phyloP scores from a whole-genome alignment of 202 grass and related monocot species.

The Carex sylvatica region DNA sequence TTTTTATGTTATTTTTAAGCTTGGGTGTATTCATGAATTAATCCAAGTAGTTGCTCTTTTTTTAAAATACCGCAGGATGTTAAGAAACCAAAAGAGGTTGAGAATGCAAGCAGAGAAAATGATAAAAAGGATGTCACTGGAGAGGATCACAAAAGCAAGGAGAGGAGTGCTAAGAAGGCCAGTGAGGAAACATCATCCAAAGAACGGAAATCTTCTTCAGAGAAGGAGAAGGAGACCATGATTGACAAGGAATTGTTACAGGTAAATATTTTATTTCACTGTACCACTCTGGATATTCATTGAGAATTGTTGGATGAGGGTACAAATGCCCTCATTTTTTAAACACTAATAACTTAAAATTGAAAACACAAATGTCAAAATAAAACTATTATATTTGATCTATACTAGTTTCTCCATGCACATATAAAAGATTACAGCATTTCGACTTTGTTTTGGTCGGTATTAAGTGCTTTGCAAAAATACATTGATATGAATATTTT shows the following conservation, averaged over 20 bases:
- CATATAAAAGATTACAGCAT: no score
- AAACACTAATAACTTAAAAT: no score
- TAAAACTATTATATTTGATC: no score
- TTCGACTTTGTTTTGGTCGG: no score
- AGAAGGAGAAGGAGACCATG: conserved; percentile 54
- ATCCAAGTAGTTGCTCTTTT: conserved; percentile 16
- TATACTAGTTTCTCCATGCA: no score
- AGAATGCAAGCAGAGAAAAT: conserved; percentile 34
- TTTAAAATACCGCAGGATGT: conserved; percentile 41
- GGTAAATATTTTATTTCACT: conserved; percentile 39
- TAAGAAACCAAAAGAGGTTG: conserved; percentile 33
- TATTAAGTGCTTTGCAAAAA: no score
- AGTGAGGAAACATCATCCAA: conserved; percentile 35
- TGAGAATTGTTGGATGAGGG: not conserved
- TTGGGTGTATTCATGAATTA: no score
- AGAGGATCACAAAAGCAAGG: conserved; percentile 21
- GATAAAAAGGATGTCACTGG: conserved; percentile 32
- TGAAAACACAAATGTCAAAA: no score
- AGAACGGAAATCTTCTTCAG: conserved; percentile 32
- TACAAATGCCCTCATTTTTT: no score
- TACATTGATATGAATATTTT: no score
- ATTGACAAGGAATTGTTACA: conserved; percentile 84
- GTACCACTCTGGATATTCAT: not conserved
- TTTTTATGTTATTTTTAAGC: no score
- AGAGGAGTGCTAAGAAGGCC: conserved; percentile 33